Percentiles rank a stretch among this genome's conserved stretches.
phyloP scores from a whole-genome alignment of 352 stramenopile genomes.

The Halophytophthora batemanensis region DNA sequence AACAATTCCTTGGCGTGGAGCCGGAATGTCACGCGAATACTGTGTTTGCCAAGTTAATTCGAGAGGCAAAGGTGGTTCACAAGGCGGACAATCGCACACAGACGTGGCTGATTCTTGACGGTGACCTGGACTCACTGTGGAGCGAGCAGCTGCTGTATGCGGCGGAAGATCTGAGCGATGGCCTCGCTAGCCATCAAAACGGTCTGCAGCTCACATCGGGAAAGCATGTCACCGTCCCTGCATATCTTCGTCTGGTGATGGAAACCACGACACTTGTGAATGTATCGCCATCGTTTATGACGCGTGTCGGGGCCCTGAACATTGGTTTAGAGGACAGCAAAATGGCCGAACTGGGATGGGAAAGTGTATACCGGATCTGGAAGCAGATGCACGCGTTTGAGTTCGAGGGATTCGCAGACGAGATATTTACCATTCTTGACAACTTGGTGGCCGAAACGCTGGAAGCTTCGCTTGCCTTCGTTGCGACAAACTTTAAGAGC shows the following conservation, averaged over 20 bases:
- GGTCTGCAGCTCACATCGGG: constrained; percentile 35
- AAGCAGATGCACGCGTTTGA: constrained; percentile 25
- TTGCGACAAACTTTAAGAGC: constrained; percentile 33
- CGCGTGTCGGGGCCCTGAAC: constrained; percentile 40
- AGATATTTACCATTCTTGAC: constrained; percentile 45
- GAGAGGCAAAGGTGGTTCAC: constrained; percentile 38
- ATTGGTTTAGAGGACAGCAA: constrained; percentile 6
- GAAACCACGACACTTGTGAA: constrained; percentile 48
- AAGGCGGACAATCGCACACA: constrained; percentile 14
- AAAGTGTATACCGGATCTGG: constrained; percentile 42
- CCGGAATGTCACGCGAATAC: constrained; percentile 19
- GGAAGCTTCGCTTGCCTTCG: constrained; percentile 40
- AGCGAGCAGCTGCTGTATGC: constrained; percentile 45
- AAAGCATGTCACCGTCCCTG: constrained; percentile 36
- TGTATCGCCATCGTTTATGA: constrained; percentile 52
- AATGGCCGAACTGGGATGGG: constrained; percentile 17
- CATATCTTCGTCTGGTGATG: constrained; percentile 41
- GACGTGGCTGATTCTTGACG: constrained; percentile 72
- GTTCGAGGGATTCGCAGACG: constrained; percentile 26
- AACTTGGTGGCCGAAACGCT: constrained; percentile 40
- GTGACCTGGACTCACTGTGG: constrained; percentile 45
- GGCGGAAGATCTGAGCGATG: constrained; percentile 17
- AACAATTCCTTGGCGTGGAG: constrained; percentile 28
- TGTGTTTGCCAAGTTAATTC: constrained; percentile 37
- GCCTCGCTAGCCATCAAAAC: constrained; percentile 7